phyloP scores from a whole-genome alignment of 164 flowering plant species.

The Taxillus chinensis region DNA sequence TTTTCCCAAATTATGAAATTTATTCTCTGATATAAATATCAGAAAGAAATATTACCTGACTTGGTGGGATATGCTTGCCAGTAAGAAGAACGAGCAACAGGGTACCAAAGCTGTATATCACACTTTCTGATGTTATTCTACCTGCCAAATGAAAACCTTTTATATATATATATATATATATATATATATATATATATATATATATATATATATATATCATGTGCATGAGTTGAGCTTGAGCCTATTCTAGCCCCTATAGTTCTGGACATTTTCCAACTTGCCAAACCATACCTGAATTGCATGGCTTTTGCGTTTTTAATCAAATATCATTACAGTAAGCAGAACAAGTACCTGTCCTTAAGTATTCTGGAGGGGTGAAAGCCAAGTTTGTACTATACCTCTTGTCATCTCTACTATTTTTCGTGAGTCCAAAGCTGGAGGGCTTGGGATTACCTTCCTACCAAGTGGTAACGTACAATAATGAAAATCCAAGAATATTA shows the following conservation, averaged over 20 bases:
- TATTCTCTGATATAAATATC: not conserved
- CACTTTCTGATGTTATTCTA: constrained; percentile 88
- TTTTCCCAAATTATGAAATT: too few relatives aligned
- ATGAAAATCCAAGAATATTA: too few relatives aligned
- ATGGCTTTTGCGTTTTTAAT: too few relatives aligned
- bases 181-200: too few relatives aligned
- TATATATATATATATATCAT: too few relatives aligned
- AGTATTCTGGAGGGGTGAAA: constrained; percentile 65
- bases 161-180: too few relatives aligned
- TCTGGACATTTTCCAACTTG: too few relatives aligned
- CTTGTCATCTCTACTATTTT: constrained; percentile 62
- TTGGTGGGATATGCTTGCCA: constrained; percentile 95
- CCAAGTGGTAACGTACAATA: not conserved
- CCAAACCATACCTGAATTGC: too few relatives aligned
- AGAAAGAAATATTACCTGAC: constrained; percentile 52
- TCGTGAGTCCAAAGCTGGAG: constrained; percentile 68
- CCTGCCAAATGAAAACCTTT: constrained; percentile 39
- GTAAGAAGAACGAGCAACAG: constrained; percentile 88
- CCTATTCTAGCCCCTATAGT: too few relatives aligned
- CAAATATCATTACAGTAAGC: not conserved
- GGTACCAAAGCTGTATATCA: constrained; percentile 92
- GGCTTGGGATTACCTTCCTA: constrained; percentile 62
- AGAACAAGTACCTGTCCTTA: constrained; percentile 38
- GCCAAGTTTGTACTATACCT: constrained; percentile 74
- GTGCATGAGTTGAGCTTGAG: too few relatives aligned